Base-by-base conservation (phyloP, 257 asterid species). In the Osmanthus fragrans region DNA sequence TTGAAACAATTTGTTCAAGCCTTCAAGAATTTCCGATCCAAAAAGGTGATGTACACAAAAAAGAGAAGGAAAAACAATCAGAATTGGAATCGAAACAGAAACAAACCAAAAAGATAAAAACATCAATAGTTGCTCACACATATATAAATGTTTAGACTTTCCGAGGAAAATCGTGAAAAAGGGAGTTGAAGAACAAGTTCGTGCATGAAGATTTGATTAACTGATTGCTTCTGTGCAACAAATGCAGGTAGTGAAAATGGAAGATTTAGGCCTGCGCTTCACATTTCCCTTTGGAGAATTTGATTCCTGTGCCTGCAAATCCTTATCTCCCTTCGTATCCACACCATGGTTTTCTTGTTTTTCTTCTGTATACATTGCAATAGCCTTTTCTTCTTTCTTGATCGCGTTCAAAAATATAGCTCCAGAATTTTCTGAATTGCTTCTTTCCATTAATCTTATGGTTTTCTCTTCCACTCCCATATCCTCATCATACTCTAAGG, bases 221-320 rank as follows among this genome's bases (percentile, higher is more conserved):
- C 82, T 82, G 39, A 84, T 84, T 71, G 85, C 86, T 70, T 94
- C 80, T 58, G 91, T 81, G 90, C 97, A 92, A 75, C 97, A 92
- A 2, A 92, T 81, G 91, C 97, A 92, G 51, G 94, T 86, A 51
- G 88, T 84, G 87, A 92, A 89, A 76, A 92, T 82, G n/a, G 92
- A 92, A 60, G 96, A 80, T 70, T 84, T 86, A 12, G 84, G 80
- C 86, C 80, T 92, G 54, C 87, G 81, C 68, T 84, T 87, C 11
- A 80, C 84, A 30, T 76, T 83, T 23, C 67, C 80, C 74, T 82
- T 76, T 2, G 80, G 71, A 36, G 89, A 80, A 78, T 66, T 79
- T 40, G 82, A 70, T 70, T 85, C 72, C 32, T 32, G 73, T 25
- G 86, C 78, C 58, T 69, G 74, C 6, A 72, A 72, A 8, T 49